phyloP scores from a whole-genome alignment of 2,329 filamentous ascomycete genomes.

The Celoporthe dispersa region DNA sequence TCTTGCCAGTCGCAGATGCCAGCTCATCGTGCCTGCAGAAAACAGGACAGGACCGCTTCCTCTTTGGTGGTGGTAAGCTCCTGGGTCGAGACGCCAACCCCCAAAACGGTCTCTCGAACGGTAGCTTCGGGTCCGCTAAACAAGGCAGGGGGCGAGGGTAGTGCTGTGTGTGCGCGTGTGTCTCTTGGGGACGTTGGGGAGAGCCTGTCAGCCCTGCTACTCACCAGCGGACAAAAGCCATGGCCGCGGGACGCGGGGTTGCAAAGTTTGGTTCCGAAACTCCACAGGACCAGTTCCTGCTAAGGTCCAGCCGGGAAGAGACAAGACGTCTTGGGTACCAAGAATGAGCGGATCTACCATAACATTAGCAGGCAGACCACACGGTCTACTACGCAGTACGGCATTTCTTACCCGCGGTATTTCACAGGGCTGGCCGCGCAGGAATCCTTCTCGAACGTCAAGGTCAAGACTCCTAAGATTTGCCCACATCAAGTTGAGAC shows the following conservation, averaged over 20 bases:
- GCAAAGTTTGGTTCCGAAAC: constrained; percentile 6
- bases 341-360: background rate
- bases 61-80: constrained; percentile 4
- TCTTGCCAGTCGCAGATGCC: constrained; percentile 8
- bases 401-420: background rate
- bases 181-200: background rate
- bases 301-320: background rate
- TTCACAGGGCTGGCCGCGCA: background rate
- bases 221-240: background rate
- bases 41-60: constrained; percentile 3
- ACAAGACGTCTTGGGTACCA: background rate
- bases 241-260: constrained; percentile 5
- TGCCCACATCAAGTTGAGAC: constrained; percentile 26
- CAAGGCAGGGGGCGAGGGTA: background rate
- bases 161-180: background rate
- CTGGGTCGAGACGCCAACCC: background rate
- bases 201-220: constrained; percentile 5
- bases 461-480: constrained; percentile 18
- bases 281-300: background rate
- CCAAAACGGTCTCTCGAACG: constrained; percentile 14
- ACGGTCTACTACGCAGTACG: background rate
- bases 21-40: constrained; percentile 14
- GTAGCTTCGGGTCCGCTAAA: constrained; percentile 4
- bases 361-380: background rate
- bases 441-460: constrained; percentile 11